Conservation (phyloP, 345 rosid genomes). For the Salix exigua region DNA sequence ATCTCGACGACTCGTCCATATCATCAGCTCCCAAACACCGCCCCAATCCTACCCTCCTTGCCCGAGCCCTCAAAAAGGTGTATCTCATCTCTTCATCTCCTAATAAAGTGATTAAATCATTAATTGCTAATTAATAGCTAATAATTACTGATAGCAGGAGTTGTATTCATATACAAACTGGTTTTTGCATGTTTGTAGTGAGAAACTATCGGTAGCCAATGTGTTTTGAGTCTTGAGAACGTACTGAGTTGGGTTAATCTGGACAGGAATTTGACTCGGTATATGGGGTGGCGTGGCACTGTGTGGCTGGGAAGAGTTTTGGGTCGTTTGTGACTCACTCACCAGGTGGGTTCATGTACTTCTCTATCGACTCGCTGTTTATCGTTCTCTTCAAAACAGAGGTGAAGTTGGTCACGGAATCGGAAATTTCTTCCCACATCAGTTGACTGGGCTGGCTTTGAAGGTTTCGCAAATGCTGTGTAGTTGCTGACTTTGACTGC, state of each 20-base stretch:
- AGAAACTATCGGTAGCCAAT: not conserved
- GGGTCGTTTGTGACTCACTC: conserved; percentile 47
- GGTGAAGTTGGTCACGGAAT: conserved; percentile 27
- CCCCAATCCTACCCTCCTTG: conserved; percentile 31
- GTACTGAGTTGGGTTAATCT: not conserved
- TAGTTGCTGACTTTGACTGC: no score
- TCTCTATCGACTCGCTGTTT: conserved; percentile 29
- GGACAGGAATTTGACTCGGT: conserved; percentile 38
- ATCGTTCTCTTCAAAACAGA: conserved; percentile 42
- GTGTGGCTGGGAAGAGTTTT: conserved; percentile 44
- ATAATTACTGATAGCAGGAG: not conserved
- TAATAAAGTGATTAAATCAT: no score
- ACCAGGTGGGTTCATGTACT: conserved; percentile 39
- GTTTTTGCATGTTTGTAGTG: not conserved
- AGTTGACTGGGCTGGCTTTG: not conserved
- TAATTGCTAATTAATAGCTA: not conserved
- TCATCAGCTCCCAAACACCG: conserved; percentile 17
- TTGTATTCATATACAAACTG: not conserved
- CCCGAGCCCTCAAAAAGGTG: conserved; percentile 43
- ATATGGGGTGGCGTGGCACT: conserved; percentile 48
- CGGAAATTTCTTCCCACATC: not conserved
- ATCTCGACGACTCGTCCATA: conserved; percentile 12
- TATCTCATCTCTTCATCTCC: not conserved
- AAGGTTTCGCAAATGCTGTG: not conserved
- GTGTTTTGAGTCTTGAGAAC: not conserved